phyloP scores from a whole-genome alignment of 345 rosid genomes.

The Cardamine chenopodiifolia region DNA sequence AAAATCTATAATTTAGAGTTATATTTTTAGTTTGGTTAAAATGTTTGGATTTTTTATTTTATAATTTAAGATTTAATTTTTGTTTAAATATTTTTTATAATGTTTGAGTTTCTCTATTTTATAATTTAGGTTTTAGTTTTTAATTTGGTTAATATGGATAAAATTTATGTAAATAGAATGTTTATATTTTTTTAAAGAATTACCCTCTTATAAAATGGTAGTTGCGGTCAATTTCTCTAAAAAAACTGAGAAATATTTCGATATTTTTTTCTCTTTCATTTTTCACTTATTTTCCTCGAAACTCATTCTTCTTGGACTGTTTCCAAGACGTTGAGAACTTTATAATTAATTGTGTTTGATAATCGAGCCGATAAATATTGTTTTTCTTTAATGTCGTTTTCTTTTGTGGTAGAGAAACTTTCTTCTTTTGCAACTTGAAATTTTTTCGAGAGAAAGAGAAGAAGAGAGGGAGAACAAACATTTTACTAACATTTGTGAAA shows the following conservation, averaged over 20 bases:
- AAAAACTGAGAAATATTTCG: conserved; percentile 3
- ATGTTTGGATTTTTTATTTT: too few relatives aligned
- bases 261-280: neutral
- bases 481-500: neutral
- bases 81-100: too few relatives aligned
- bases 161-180: too few relatives aligned
- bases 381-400: conserved; percentile 36
- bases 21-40: too few relatives aligned
- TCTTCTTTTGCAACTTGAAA: conserved; percentile 42
- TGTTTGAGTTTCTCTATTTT: too few relatives aligned
- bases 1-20: too few relatives aligned
- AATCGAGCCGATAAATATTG: conserved; percentile 33
- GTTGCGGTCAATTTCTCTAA: too few relatives aligned
- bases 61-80: too few relatives aligned
- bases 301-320: conserved; percentile 37
- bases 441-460: conserved; percentile 7
- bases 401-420: conserved; percentile 35
- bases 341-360: conserved; percentile 9
- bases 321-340: conserved; percentile 39
- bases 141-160: too few relatives aligned
- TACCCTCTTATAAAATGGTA: too few relatives aligned
- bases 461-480: neutral
- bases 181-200: too few relatives aligned
- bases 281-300: conserved; percentile 37
- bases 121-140: too few relatives aligned